A percentile compares a stretch with the other conserved stretches of the same genome.
phyloP scores from a whole-genome alignment of 2,329 filamentous ascomycete genomes.

The Xylogone sp. region DNA sequence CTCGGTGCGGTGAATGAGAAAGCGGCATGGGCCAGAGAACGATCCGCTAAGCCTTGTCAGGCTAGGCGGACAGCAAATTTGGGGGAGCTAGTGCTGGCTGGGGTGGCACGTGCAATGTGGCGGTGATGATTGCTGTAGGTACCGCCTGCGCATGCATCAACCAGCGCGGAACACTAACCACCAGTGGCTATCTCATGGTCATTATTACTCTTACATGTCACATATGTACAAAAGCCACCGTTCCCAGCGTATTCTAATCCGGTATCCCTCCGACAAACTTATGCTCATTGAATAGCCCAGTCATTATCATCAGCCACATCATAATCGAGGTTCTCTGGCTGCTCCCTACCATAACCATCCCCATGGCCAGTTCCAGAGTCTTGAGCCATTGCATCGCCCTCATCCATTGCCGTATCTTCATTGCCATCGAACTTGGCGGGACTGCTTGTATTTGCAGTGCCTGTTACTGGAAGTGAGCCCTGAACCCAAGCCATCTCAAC shows the following conservation, averaged over 20 bases:
- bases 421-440: constrained; percentile 8
- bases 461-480: constrained; percentile 23
- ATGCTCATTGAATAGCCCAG: constrained; percentile 21
- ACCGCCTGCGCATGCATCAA: neutral
- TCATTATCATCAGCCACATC: constrained; percentile 38
- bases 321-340: constrained; percentile 31
- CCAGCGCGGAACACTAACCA: too few relatives aligned
- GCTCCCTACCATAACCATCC: constrained; percentile 10
- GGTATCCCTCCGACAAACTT: too few relatives aligned
- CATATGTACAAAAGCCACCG: too few relatives aligned
- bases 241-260: too few relatives aligned
- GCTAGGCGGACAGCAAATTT: neutral
- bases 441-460: constrained; percentile 7
- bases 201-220: too few relatives aligned
- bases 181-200: too few relatives aligned
- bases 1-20: neutral
- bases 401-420: constrained; percentile 20
- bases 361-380: constrained; percentile 11
- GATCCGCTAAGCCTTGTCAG: neutral
- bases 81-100: neutral
- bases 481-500: constrained; percentile 64
- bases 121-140: neutral
- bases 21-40: neutral
- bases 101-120: neutral
- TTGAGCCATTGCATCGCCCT: constrained; percentile 27